Evolutionary conservation across 805 yeast genomes (phyloP), one percentile per base, ranked within the genome.

Genomic region (Candida ficus): DNA sequence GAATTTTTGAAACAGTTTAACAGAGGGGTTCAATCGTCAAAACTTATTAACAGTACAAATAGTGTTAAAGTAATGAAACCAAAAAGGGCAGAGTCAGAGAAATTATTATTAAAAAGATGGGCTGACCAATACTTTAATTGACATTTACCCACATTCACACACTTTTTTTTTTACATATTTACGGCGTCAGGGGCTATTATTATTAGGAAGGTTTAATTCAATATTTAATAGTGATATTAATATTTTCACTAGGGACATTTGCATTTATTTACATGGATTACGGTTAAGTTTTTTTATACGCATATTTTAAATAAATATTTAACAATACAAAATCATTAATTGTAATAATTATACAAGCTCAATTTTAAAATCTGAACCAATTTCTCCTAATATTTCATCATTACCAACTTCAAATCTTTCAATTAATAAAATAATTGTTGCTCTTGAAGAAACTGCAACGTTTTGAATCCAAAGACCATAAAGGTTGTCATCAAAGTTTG

Each of bases 321-420:
- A n/a, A n/a, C n/a, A n/a, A n/a, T n/a, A n/a, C n/a, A n/a, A n/a
- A n/a, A n/a, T n/a, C n/a, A n/a, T n/a, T n/a, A n/a, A n/a, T n/a
- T n/a, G n/a, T 26, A 13, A 17, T 22, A 9, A 13, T 32, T 14
- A 25, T 6, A 25, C 6, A 8, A 33, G 7, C 18, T 52, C 49
- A 5, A 56, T 26, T 23, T 41, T 48, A 12, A 18, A 31, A 35
- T 53, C 49, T 21, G 64, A 50, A 4, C 76, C 79, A 26, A 69
- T 53, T 13, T 62, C 64, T 1, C 73, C 62, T 7, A 58, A 44
- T 18, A 68, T 50, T 4, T 45, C 47, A 7, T 75, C 79, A 5
- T 46, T 38, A 0, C 80, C 80, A 6, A 54, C 48, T 44, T 74
- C 80, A 42, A 74, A 70, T 29, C 80, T 49, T 47, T 74, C 80